phyloP scores from a whole-genome alignment of 345 rosid species.

The Citrus trifoliata region DNA sequence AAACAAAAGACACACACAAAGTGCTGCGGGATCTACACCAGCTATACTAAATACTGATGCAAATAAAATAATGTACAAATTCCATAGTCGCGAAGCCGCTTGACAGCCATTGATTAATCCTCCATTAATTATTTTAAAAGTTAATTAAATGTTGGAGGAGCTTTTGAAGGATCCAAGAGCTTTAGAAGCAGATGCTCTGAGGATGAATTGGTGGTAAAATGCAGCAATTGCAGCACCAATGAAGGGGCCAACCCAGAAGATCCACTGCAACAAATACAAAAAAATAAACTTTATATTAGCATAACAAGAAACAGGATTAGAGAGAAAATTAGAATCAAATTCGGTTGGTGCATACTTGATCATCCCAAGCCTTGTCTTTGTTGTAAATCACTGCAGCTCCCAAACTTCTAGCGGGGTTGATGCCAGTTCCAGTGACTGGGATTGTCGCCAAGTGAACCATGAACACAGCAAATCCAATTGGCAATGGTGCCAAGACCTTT shows the following conservation, averaged over 20 bases:
- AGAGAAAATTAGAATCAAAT: background rate
- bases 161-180: slow-evolving; percentile 63
- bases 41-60: background rate
- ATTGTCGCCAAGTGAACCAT: slow-evolving; percentile 68
- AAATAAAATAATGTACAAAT: slow-evolving; percentile 11
- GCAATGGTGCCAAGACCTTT: slow-evolving; percentile 65
- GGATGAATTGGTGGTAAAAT: slow-evolving; percentile 51
- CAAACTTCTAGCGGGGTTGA: slow-evolving; percentile 65
- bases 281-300: background rate
- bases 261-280: slow-evolving; percentile 46
- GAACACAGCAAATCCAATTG: slow-evolving; percentile 69
- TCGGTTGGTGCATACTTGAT: slow-evolving; percentile 33
- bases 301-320: background rate
- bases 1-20: too few species aligned
- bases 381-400: slow-evolving; percentile 57
- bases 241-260: slow-evolving; percentile 75
- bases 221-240: slow-evolving; percentile 65
- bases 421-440: slow-evolving; percentile 67
- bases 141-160: slow-evolving; percentile 23
- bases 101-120: background rate
- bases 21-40: too few species aligned
- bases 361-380: slow-evolving; percentile 51
- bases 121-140: background rate
- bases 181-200: slow-evolving; percentile 51
- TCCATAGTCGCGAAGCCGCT: background rate